A percentile compares a stretch with the other conserved stretches of the same genome.
These are phyloP conservation scores for Boletus rubropictus DNA, from an alignment of 768 basidiomycete species.

Conservation along the genomic window DNA sequence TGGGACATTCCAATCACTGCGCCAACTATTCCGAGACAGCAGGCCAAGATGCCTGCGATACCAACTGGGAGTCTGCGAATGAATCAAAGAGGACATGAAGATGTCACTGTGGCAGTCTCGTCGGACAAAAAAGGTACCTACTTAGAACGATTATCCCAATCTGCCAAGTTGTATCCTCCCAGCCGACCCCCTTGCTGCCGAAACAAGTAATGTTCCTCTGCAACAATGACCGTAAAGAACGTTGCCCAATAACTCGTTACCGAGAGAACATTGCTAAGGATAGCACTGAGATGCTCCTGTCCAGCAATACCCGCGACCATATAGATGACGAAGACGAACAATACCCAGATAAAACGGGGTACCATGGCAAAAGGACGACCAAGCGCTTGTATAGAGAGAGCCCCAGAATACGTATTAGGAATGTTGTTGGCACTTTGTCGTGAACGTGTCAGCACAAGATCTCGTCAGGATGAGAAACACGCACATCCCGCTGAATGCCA, in stretches of 20 bases:
- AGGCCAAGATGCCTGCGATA: constrained; percentile 42
- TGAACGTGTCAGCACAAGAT: neutral
- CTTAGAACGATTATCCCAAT: constrained; percentile 40
- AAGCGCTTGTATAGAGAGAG: constrained; percentile 41
- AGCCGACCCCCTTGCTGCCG: constrained; percentile 35
- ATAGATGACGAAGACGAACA: constrained; percentile 35
- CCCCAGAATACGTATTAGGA: constrained; percentile 43
- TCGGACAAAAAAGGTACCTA: constrained; percentile 14
- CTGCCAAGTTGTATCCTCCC: constrained; percentile 45
- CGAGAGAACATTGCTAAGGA: constrained; percentile 39
- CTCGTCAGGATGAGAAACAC: constrained; percentile 6
- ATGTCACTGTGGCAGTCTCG: neutral
- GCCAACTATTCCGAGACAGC: constrained; percentile 41
- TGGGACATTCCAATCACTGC: constrained; percentile 51
- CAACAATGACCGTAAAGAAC: constrained; percentile 42
- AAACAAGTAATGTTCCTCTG: constrained; percentile 44
- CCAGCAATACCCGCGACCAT: constrained; percentile 38
- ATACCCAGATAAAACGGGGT: constrained; percentile 43
- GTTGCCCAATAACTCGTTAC: constrained; percentile 45
- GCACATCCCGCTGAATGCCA: constrained; percentile 39
- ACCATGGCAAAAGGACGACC: constrained; percentile 38
- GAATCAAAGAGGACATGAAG: neutral
- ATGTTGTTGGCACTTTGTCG: constrained; percentile 35
- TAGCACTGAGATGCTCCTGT: constrained; percentile 39
- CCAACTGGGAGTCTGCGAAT: constrained; percentile 41